Percentiles rank a stretch among this genome's conserved stretches.
Evolutionary conservation across 2,329 filamentous ascomycete species (phyloP).

Genomic region (Paraconiothyrium sp.): DNA sequence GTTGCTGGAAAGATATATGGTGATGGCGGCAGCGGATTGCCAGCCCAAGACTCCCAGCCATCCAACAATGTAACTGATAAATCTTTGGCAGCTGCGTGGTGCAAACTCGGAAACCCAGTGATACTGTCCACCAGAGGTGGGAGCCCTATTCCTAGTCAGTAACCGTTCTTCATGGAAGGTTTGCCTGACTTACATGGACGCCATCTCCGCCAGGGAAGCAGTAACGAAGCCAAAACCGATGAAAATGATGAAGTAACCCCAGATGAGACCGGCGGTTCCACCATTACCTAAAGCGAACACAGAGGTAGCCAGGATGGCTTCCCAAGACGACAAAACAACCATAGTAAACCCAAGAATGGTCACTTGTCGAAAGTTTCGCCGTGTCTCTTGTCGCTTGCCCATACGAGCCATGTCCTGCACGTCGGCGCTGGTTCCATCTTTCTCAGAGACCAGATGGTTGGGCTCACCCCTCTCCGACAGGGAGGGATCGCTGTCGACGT

Average conservation of each 20-base stretch:
- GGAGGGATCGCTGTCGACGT: slow-evolving; percentile 19
- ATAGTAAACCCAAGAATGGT: slow-evolving; percentile 32
- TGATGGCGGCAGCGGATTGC: slow-evolving; percentile 49
- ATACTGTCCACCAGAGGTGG: slow-evolving; percentile 32
- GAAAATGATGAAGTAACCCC: slow-evolving; percentile 37
- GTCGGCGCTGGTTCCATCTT: slow-evolving; percentile 31
- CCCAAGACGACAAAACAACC: slow-evolving; percentile 34
- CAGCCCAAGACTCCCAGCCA: slow-evolving; percentile 55
- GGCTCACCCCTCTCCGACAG: slow-evolving; percentile 21
- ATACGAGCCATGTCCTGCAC: slow-evolving; percentile 33
- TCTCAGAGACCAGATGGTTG: slow-evolving; percentile 22
- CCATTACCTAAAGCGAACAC: slow-evolving; percentile 34
- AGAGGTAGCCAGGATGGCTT: slow-evolving; percentile 27
- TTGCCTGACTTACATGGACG: slow-evolving; percentile 38
- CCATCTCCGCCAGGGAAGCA: slow-evolving; percentile 44
- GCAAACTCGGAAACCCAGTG: slow-evolving; percentile 46
- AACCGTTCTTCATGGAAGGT: not conserved
- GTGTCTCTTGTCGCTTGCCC: slow-evolving; percentile 35
- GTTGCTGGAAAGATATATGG: slow-evolving; percentile 40
- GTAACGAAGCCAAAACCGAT: slow-evolving; percentile 36
- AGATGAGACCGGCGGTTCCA: slow-evolving; percentile 43
- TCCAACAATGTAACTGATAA: slow-evolving; percentile 52
- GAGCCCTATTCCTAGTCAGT: slow-evolving; percentile 30
- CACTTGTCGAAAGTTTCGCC: slow-evolving; percentile 25
- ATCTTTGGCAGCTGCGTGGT: slow-evolving; percentile 47